Evolutionary conservation across 140 eudicot genomes (phyloP).

Genomic region (Anethum foeniculum): DNA sequence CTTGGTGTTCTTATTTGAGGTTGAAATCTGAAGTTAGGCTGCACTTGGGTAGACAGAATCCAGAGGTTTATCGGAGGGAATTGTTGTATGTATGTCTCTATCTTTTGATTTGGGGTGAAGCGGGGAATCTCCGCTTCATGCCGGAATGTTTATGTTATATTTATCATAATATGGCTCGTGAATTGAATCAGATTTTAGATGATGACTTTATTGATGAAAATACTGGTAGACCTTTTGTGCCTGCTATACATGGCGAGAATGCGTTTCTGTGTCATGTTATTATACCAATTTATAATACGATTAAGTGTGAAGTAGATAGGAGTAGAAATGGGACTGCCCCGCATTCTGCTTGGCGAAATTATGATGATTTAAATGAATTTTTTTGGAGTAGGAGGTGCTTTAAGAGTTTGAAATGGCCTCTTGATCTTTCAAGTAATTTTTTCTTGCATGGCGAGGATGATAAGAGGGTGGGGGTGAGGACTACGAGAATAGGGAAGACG

Average conservation of each 20-base stretch:
- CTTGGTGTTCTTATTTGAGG: slow-evolving; percentile 72
- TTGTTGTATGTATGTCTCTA: slow-evolving; percentile 69
- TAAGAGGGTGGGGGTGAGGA: not conserved
- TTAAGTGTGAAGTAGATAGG: slow-evolving; percentile 58
- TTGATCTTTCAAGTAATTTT: slow-evolving; percentile 47
- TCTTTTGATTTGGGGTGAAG: slow-evolving; percentile 81
- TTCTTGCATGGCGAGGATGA: slow-evolving; percentile 21
- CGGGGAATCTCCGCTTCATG: slow-evolving; percentile 68
- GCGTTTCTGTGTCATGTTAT: slow-evolving; percentile 50
- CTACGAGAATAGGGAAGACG: slow-evolving; percentile 67
- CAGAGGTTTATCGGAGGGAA: slow-evolving; percentile 61
- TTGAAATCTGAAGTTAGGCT: slow-evolving; percentile 50
- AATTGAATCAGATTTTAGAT: slow-evolving; percentile 57
- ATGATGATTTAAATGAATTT: slow-evolving; percentile 82
- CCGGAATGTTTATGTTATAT: slow-evolving; percentile 83
- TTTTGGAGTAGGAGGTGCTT: slow-evolving; percentile 88
- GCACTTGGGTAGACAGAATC: slow-evolving; percentile 35
- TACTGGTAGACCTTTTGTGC: slow-evolving; percentile 52
- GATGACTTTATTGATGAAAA: slow-evolving; percentile 40
- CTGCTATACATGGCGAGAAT: slow-evolving; percentile 42
- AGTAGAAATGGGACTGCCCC: slow-evolving; percentile 85
- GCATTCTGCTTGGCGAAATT: slow-evolving; percentile 92
- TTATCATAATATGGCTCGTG: slow-evolving; percentile 71
- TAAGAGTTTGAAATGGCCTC: slow-evolving; percentile 68
- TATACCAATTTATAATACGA: slow-evolving; percentile 49